Conservation (phyloP, 2,329 filamentous ascomycete genomes). For the Exophiala spinifera region DNA sequence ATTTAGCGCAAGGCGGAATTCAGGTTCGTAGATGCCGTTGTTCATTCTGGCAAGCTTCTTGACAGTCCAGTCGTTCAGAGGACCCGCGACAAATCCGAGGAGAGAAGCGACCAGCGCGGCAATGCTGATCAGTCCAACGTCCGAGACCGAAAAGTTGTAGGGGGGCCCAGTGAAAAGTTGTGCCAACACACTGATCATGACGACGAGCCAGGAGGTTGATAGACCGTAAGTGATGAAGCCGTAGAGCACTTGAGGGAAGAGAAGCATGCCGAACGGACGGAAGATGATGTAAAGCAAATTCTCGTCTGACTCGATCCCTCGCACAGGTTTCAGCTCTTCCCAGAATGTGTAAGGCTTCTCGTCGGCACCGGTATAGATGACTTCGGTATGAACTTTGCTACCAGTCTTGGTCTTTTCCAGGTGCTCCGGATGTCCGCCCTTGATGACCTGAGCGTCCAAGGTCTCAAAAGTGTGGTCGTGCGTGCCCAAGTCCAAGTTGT, state of each 20-base stretch:
- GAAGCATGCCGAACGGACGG: constrained; percentile 34
- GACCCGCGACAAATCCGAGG: constrained; percentile 22
- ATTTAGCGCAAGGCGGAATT: constrained; percentile 36
- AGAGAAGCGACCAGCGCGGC: constrained; percentile 15
- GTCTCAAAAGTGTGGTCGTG: constrained; percentile 23
- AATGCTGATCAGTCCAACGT: constrained; percentile 28
- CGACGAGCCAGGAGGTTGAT: constrained; percentile 24
- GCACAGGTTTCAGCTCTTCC: constrained; percentile 18
- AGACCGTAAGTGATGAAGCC: constrained; percentile 31
- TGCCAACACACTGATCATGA: constrained; percentile 29
- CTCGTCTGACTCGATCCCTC: constrained; percentile 19
- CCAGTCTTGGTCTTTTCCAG: constrained; percentile 15
- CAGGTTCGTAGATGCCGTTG: constrained; percentile 40
- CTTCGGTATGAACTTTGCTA: constrained; percentile 6
- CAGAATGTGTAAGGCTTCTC: constrained; percentile 19
- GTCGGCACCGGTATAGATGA: constrained; percentile 21
- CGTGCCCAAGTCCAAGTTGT: constrained; percentile 23
- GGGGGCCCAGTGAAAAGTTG: constrained; percentile 34
- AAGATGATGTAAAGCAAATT: constrained; percentile 30
- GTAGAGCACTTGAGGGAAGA: constrained; percentile 34
- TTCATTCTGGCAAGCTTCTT: constrained; percentile 42
- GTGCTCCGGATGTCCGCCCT: constrained; percentile 15
- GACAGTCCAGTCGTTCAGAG: constrained; percentile 33
- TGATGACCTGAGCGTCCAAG: constrained; percentile 9
- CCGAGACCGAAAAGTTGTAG: constrained; percentile 33